A percentile compares a stretch with the other conserved stretches of the same genome.
Conservation (phyloP, 495 filamentous ascomycete genomes). For the Xylaria cubensis region DNA sequence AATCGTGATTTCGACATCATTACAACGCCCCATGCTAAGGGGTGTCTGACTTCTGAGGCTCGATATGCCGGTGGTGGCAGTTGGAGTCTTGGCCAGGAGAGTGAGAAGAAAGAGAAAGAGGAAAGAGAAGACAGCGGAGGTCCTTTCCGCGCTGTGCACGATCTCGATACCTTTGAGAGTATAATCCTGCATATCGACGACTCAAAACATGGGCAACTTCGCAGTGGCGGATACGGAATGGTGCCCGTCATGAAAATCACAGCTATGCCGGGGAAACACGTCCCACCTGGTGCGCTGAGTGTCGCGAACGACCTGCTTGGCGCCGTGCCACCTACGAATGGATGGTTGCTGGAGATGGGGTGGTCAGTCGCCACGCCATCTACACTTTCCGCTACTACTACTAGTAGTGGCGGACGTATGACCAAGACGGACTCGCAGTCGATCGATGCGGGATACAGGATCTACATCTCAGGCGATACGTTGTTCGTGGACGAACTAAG, state of each 20-base stretch:
- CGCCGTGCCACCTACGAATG: constrained; percentile 74
- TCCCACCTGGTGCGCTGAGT: constrained; percentile 59
- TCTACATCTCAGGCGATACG: constrained; percentile 80
- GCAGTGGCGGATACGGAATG: constrained; percentile 29
- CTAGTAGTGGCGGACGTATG: background rate
- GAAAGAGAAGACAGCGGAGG: constrained; percentile 37
- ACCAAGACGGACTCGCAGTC: constrained; percentile 22
- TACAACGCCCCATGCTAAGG: constrained; percentile 68
- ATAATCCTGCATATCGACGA: constrained; percentile 56
- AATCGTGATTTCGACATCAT: constrained; percentile 67
- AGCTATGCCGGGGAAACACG: constrained; percentile 75
- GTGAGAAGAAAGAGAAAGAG: background rate
- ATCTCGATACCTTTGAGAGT: constrained; percentile 62
- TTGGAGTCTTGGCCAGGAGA: background rate
- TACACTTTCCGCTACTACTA: no score
- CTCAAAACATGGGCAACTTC: constrained; percentile 17
- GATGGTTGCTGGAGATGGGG: constrained; percentile 74
- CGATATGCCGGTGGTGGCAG: background rate
- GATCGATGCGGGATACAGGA: constrained; percentile 62
- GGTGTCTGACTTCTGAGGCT: constrained; percentile 48
- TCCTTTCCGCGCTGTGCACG: constrained; percentile 61
- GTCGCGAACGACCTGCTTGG: constrained; percentile 62
- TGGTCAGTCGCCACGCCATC: constrained; percentile 33
- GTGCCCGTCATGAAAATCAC: constrained; percentile 61
- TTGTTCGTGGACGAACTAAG: constrained; percentile 67